Evolutionary conservation across 1,284 basidiomycete genomes (phyloP).

Genomic region (Megacollybia platyphylla): DNA sequence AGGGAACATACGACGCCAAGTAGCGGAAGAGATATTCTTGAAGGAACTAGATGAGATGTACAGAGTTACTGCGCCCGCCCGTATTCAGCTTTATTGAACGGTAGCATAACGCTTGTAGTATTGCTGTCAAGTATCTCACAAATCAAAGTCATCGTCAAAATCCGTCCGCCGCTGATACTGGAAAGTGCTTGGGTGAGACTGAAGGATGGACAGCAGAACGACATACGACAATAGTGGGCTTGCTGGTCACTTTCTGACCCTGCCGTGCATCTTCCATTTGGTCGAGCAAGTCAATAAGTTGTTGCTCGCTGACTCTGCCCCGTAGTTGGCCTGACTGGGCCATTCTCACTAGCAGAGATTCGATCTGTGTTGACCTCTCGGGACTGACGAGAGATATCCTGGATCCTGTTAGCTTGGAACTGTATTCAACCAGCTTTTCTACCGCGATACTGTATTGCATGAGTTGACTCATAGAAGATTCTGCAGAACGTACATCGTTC

Average conservation of each 20-base stretch:
- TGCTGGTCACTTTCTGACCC: constrained; percentile 35
- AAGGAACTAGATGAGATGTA: neutral
- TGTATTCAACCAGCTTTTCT: neutral
- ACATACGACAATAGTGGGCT: constrained; percentile 61
- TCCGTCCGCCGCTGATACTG: constrained; percentile 67
- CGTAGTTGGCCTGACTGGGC: constrained; percentile 87
- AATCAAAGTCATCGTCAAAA: constrained; percentile 61
- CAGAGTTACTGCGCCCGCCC: neutral
- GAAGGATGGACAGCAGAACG: neutral
- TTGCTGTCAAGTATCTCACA: constrained; percentile 19
- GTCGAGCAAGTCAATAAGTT: constrained; percentile 85
- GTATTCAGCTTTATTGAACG: too few relatives aligned
- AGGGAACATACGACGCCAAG: neutral
- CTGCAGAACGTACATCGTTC: constrained; percentile 70
- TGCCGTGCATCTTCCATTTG: constrained; percentile 46
- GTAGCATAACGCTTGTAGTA: neutral
- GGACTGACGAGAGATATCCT: constrained; percentile 91
- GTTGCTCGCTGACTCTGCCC: constrained; percentile 76
- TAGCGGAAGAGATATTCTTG: neutral
- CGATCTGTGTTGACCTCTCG: constrained; percentile 77
- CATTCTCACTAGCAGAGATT: constrained; percentile 80
- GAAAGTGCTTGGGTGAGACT: neutral
- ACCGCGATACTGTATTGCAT: constrained; percentile 14
- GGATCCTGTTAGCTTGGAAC: constrained; percentile 41
- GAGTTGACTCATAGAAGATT: constrained; percentile 1